phyloP scores from a whole-genome alignment of 352 stramenopile genomes.

The Phytophthora pinifolia region DNA sequence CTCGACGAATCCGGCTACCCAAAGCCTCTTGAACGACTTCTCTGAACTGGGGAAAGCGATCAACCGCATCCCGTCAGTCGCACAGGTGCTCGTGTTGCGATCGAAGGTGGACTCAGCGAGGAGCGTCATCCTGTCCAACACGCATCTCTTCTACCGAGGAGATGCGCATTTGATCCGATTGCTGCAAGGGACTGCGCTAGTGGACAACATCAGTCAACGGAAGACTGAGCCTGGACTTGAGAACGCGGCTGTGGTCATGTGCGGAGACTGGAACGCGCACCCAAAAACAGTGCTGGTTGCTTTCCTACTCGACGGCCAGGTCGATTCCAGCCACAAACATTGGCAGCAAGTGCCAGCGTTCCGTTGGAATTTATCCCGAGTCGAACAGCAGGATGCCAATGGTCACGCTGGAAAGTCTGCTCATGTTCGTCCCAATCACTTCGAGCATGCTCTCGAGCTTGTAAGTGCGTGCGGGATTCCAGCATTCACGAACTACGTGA shows the following conservation, averaged over 20 bases:
- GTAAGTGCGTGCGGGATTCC: slow-evolving; percentile 61
- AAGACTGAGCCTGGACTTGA: slow-evolving; percentile 19
- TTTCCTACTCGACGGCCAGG: slow-evolving; percentile 51
- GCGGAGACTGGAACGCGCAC: slow-evolving; percentile 68
- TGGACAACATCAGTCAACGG: slow-evolving; percentile 37
- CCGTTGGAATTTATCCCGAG: slow-evolving; percentile 37
- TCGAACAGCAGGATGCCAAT: slow-evolving; percentile 4
- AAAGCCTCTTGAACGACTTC: slow-evolving; percentile 46
- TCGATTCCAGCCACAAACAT: slow-evolving; percentile 50
- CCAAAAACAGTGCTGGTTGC: slow-evolving; percentile 43
- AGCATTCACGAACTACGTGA: slow-evolving; percentile 73
- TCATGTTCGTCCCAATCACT: slow-evolving; percentile 17
- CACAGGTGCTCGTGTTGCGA: slow-evolving; percentile 55
- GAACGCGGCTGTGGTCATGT: slow-evolving; percentile 52
- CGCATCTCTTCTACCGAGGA: slow-evolving; percentile 75
- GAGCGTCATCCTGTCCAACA: slow-evolving; percentile 62
- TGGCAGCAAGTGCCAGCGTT: slow-evolving; percentile 58
- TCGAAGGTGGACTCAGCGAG: slow-evolving; percentile 21
- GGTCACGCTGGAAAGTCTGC: neutral
- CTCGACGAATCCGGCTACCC: slow-evolving; percentile 34
- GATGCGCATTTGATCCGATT: slow-evolving; percentile 70
- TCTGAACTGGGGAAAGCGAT: slow-evolving; percentile 58
- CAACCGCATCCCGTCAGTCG: slow-evolving; percentile 59
- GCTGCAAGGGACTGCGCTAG: slow-evolving; percentile 49
- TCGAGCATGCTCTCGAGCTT: slow-evolving; percentile 51